phyloP scores from a whole-genome alignment of 495 filamentous ascomycete genomes.

The Neurospora africana region DNA sequence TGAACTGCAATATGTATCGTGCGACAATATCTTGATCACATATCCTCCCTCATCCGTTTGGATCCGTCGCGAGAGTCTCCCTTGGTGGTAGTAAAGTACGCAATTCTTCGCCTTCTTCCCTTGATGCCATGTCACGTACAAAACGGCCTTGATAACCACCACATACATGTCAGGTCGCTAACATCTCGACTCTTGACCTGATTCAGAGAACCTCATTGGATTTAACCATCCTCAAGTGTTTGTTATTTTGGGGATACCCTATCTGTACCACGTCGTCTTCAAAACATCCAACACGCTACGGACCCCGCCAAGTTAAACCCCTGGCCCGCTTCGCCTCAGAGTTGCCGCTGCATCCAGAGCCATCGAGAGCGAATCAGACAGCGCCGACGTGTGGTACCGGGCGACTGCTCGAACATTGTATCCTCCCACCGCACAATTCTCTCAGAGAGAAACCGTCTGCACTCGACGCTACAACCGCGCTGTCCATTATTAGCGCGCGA shows the following conservation, averaged over 20 bases:
- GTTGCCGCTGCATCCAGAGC: slow-evolving; percentile 24
- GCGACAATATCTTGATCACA: not conserved
- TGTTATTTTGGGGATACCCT: not conserved
- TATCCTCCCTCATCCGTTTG: not conserved
- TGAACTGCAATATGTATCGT: not conserved
- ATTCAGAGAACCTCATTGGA: not conserved
- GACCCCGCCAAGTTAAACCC: not conserved
- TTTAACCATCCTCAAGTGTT: not conserved
- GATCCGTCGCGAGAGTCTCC: too few species aligned
- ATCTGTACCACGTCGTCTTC: not conserved
- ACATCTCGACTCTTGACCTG: not conserved
- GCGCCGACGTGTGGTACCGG: slow-evolving; percentile 20
- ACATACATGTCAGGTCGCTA: not conserved
- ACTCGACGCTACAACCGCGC: slow-evolving; percentile 6
- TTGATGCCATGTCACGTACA: not conserved
- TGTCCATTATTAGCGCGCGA: not conserved
- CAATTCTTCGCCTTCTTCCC: not conserved
- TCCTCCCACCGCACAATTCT: not conserved
- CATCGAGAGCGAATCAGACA: slow-evolving; percentile 23
- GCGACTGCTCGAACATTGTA: slow-evolving; percentile 27
- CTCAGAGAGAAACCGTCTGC: not conserved
- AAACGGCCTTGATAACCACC: not conserved
- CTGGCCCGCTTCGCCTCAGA: slow-evolving; percentile 19
- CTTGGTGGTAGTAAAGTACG: too few species aligned
- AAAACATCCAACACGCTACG: not conserved